Base-by-base conservation (phyloP, 2,329 filamentous ascomycete species). In the Pseudogymnoascus destructans region DNA sequence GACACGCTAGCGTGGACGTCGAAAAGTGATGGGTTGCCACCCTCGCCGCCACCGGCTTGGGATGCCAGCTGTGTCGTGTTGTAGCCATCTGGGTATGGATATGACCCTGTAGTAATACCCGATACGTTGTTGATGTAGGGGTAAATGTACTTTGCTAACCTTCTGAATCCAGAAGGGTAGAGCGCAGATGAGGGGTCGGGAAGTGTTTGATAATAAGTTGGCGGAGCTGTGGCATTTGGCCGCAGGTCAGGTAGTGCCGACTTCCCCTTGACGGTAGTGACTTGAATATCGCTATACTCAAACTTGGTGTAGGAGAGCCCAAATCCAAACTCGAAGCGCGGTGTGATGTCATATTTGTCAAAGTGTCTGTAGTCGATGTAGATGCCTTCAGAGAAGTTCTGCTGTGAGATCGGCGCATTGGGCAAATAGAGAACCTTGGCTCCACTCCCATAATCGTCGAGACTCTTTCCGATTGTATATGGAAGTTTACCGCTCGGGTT, bases 321-420 rank as follows among this genome's bases (percentile, higher is more conserved):
- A 61, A 84, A 91, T 0, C 92, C 91, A 65, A 96, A 96, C 52
- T 89, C 86, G 68, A 85, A 96, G 0, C 87, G 85, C 0, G 91
- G 91, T 4, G 76, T 75, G 60, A 93, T 84, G 59, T 77, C 75
- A 58, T 85, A 71, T 68, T 86, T 87, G 74, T 95, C 90, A 64
- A 96, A 91, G 70, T 91, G 81, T 10, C 90, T 84, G 72, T 96
- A 95, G 73, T 96, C 92, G 64, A 95, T 84, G 67, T 91, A 91
- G 0, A 95, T 73, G 0, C 89, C 89, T 67, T 95, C 89, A 0
- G 77, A 78, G 68, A 93, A 95, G 63, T 89, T 84, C 64, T 95
- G 88, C 67, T 95, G 89, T 0, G 88, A 87, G 1, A 49, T 88
- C 91, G 87, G 66, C 93, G 87, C 0, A 63, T 88, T 86, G 0